Base-by-base conservation (phyloP, 371 early-diverging fungal species). In the Mucor piriformis region DNA sequence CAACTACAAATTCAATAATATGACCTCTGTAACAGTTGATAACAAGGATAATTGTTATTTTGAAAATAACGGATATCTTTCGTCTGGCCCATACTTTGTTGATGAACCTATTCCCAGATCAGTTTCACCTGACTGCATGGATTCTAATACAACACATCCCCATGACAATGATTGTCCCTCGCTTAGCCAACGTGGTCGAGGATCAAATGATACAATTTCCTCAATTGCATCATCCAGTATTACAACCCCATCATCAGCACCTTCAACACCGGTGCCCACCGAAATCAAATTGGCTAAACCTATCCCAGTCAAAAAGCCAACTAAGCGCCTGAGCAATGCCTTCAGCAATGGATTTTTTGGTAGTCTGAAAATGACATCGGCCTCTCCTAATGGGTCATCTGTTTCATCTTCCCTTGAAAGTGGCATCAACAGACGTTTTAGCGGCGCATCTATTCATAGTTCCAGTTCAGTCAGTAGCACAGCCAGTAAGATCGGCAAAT, bases 181-280 rank as follows among this genome's bases (percentile, higher is more conserved):
- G 12, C 35, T 60, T 11, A 56, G 34, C 16, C 34, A 51, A 56
- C 44, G 54, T 18, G 34, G 59, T 18, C 48, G 57, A 66, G 62
- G 67, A 35, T 61, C 67, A 8, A 66, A 62, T 37, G 67, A 66
- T 38, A 66, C 67, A 24, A 18, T 37, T 7, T 66, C 67, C n/a
- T 61, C 67, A 12, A 40, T 23, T 25, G 46, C 54, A 10, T 66
- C 61, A n/a, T 61, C 53, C 3, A 32, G 20, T 18, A 49, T 57
- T 27, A 50, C 51, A 20, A 50, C 66, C 3, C 42, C 59, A 1
- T 16, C 52, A 18, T 34, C 53, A 5, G 20, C 59, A 8, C 42
- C 49, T 24, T 49, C 50, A 6, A 47, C 57, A 47, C 57, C 58
- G 34, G 48, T 47, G 7, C 54, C 66, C 18, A 27, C 61, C 33